Evolutionary conservation across 306 rosid genomes (phyloP).

Genomic region (Psophocarpus tetragonolobus): DNA sequence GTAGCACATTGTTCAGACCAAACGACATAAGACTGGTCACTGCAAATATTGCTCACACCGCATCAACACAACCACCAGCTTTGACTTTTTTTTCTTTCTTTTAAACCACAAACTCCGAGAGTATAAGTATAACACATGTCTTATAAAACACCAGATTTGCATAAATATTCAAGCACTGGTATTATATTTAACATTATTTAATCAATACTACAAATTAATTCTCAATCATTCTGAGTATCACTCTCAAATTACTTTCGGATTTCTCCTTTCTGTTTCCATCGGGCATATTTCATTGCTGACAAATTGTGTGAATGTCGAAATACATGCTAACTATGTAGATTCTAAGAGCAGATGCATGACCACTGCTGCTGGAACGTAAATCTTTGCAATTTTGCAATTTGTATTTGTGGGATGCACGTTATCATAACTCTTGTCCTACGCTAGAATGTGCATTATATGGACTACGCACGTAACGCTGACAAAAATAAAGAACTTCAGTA

Average conservation of each 20-base stretch:
- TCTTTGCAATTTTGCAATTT: neutral
- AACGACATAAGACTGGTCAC: neutral
- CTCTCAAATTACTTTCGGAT: neutral
- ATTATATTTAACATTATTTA: neutral
- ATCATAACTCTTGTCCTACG: neutral
- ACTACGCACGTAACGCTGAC: neutral
- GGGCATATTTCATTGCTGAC: neutral
- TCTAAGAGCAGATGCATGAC: neutral
- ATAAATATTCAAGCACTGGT: neutral
- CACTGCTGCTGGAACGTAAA: neutral
- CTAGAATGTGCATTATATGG: neutral
- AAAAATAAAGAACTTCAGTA: neutral
- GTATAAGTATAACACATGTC: neutral
- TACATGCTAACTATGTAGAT: neutral
- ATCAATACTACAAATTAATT: neutral
- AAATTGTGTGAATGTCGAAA: neutral
- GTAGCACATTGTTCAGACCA: constrained; percentile 24
- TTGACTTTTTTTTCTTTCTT: neutral
- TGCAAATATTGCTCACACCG: neutral
- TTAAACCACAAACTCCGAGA: neutral
- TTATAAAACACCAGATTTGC: neutral
- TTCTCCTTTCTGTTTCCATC: neutral
- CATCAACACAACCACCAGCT: neutral
- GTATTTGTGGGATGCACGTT: neutral
- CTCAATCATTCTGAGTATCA: neutral